Base-by-base conservation (phyloP, 495 filamentous ascomycete species). In the Cairneyella variabilis region DNA sequence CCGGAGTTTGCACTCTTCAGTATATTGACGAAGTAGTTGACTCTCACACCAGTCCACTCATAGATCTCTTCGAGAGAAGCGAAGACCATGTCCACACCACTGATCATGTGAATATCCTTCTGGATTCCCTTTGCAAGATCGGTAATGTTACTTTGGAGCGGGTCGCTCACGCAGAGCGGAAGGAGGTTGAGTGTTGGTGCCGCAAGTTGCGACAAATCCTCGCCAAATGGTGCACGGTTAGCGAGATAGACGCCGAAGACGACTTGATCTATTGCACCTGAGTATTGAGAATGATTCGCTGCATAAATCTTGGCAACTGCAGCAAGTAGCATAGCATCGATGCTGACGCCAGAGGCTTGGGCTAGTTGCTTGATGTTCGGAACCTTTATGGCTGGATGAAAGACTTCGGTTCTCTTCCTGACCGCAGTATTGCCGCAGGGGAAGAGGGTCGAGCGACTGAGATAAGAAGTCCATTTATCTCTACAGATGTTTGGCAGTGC, bases 201-300 rank as follows among this genome's bases (percentile, higher is more conserved):
- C 9, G 69, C 53, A 18, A 75, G 61, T 0, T 48, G 20, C 3
- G 63, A 51, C 11, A 77, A 55, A 38, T 64, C 54, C 28, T 65
- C 54, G 10, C 54, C 48, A 27, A 76, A 60, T 0, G 71, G 64
- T 6, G 74, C 66, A 34, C 78, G 74, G 58, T 80, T 80, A 12
- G 79, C 72, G 20, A 78, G 73, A 52, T 82, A 82, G 47, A 82
- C 65, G 27, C 78, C 78, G 44, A 82, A 69, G 0, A 77, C 64
- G 14, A 80, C 63, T 38, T 78, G 66, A 14, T 64, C 30, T 7
- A 39, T 39, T 3, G 56, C 43, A 26, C 55, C 25, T 14, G 38
- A 25, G 21, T 43, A 42, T 7, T 48, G 37, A 11, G 66, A 62
- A 48, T 77, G 73, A 20, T 75, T 37, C 47, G 67, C 70, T 8